Conservation (phyloP, 2,329 filamentous ascomycete species). For the Neofusicoccum ribis region DNA sequence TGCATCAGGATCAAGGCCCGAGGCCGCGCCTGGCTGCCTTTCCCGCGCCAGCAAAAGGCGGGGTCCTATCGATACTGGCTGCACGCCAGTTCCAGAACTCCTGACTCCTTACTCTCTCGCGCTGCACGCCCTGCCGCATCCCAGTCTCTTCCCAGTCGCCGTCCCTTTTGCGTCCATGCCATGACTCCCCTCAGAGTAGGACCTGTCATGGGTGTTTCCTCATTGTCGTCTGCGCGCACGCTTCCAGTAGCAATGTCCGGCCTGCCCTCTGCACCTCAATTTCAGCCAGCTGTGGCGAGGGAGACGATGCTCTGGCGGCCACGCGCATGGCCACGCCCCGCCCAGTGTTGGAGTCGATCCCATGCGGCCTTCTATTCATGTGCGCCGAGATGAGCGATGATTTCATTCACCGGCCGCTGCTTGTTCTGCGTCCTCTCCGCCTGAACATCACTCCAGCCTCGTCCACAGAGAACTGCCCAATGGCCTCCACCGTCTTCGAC, state of each 20-base stretch:
- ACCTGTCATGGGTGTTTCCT: neutral
- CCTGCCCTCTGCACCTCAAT: slow-evolving; percentile 19
- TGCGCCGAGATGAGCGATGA: slow-evolving; percentile 9
- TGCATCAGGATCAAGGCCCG: slow-evolving; percentile 7
- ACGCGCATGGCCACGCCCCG: slow-evolving; percentile 1
- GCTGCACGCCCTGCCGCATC: neutral
- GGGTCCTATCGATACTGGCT: slow-evolving; percentile 15
- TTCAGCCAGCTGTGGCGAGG: slow-evolving; percentile 14
- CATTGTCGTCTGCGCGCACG: neutral
- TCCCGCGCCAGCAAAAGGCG: slow-evolving; percentile 10
- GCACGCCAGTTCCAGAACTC: slow-evolving; percentile 1
- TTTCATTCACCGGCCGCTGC: slow-evolving; percentile 7
- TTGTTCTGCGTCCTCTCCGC: neutral
- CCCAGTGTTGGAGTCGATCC: slow-evolving; percentile 11
- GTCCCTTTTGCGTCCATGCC: neutral
- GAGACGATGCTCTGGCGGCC: neutral
- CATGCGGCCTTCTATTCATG: neutral
- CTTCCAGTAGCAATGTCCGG: slow-evolving; percentile 18
- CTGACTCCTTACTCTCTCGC: slow-evolving; percentile 9
- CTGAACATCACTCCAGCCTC: neutral
- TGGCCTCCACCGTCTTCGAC: neutral
- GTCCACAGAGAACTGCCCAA: neutral
- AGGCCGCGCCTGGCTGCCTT: neutral
- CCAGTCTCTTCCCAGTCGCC: neutral
- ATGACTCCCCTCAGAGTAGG: neutral